A percentile compares a stretch with the other conserved stretches of the same genome.
Evolutionary conservation across 129 eudicot species (phyloP).

Genomic region (Glebionis coronaria): DNA sequence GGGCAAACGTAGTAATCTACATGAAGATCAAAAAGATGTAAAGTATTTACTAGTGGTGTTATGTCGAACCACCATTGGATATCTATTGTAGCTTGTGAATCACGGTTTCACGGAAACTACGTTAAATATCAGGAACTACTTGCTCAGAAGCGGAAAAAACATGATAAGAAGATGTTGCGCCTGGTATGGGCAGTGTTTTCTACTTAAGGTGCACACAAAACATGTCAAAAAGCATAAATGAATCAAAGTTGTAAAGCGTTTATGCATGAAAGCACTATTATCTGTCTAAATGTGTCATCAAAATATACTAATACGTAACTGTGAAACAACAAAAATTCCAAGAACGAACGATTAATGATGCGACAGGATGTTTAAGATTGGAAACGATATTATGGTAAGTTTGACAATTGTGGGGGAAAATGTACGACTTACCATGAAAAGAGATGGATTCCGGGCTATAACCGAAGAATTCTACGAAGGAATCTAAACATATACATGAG

Average conservation of each 20-base stretch:
- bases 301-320: background rate
- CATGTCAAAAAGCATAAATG: conserved; percentile 16
- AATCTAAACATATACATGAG: conserved; percentile 7
- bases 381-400: conserved; percentile 17
- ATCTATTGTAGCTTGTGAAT: conserved; percentile 13
- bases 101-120: conserved; percentile 11
- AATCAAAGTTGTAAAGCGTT: conserved; percentile 12
- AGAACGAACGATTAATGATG: conserved; percentile 9
- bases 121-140: background rate
- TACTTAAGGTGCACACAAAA: background rate
- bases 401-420: background rate
- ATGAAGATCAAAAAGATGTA: conserved; percentile 7
- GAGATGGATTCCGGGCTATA: conserved; percentile 9
- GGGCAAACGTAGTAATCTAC: conserved; percentile 23
- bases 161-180: conserved; percentile 19
- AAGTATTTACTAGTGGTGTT: conserved; percentile 7
- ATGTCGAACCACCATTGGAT: background rate
- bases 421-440: conserved; percentile 27
- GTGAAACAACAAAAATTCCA: conserved; percentile 16
- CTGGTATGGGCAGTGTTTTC: conserved; percentile 13
- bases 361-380: conserved; percentile 10
- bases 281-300: background rate
- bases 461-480: conserved; percentile 22
- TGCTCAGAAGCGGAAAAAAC: background rate
- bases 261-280: conserved; percentile 12